A percentile compares a stretch with the other conserved stretches of the same genome.
Evolutionary conservation across 2,329 filamentous ascomycete genomes (phyloP).

Genomic region (Aspergillus puulaauensis): DNA sequence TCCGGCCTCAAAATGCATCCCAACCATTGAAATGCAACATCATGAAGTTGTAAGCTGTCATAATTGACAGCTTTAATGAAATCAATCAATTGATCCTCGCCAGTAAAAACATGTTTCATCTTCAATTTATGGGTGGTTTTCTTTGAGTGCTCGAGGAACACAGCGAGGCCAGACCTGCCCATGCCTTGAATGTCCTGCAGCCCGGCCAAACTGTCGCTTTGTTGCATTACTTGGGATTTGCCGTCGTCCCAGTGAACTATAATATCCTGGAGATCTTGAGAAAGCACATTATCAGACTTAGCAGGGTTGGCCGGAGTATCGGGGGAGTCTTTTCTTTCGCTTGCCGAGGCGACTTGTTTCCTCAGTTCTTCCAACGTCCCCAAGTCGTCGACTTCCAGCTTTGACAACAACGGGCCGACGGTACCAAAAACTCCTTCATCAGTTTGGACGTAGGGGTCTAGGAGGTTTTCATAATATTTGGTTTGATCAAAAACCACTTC

Average conservation of each 20-base stretch:
- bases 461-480: conserved; percentile 56
- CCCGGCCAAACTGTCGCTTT: conserved; percentile 50
- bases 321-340: conserved; percentile 17
- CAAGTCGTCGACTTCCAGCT: conserved; percentile 49
- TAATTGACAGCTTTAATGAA: conserved; percentile 50
- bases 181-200: conserved; percentile 50
- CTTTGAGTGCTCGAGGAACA: conserved; percentile 59
- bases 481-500: conserved; percentile 52
- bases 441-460: conserved; percentile 54
- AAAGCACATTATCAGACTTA: conserved; percentile 29
- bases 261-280: conserved; percentile 46
- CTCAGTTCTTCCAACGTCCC: conserved; percentile 43
- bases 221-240: conserved; percentile 44
- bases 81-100: conserved; percentile 33
- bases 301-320: conserved; percentile 15
- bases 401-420: conserved; percentile 52
- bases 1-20: conserved; percentile 49
- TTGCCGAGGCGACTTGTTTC: conserved; percentile 23
- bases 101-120: conserved; percentile 39
- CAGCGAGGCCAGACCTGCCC: conserved; percentile 49
- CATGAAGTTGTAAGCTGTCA: conserved; percentile 48
- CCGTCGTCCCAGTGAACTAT: conserved; percentile 47
- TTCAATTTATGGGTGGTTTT: conserved; percentile 42
- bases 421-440: conserved; percentile 60
- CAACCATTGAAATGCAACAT: conserved; percentile 57